These are phyloP conservation scores for Boletus subcaerulescens DNA, from an alignment of 768 basidiomycete species.

Conservation along the genomic window DNA sequence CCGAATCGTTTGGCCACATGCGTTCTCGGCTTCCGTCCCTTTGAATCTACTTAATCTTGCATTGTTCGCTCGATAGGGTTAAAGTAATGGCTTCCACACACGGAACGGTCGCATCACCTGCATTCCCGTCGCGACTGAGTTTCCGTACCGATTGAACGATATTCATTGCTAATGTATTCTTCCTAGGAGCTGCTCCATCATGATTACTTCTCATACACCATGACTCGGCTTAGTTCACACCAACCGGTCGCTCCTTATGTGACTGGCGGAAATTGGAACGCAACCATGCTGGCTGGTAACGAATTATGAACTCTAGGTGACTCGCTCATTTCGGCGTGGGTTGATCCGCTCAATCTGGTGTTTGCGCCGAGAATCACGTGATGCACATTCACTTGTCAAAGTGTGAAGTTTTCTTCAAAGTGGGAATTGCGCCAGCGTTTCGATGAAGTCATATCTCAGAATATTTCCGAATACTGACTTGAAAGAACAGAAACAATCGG, in stretches of 20 bases:
- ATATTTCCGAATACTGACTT: slow-evolving; percentile 4
- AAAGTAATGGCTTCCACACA: slow-evolving; percentile 14
- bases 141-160: slow-evolving; percentile 1
- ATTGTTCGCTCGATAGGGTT: slow-evolving; percentile 24
- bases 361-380: slow-evolving; percentile 3
- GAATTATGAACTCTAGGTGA: background rate
- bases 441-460: slow-evolving; percentile 1
- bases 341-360: background rate
- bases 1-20: background rate
- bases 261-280: background rate
- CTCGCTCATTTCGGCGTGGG: background rate
- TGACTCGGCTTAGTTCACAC: slow-evolving; percentile 7
- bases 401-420: too few species aligned
- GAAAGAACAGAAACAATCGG: slow-evolving; percentile 4
- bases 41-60: slow-evolving; percentile 19
- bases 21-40: slow-evolving; percentile 2
- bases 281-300: background rate
- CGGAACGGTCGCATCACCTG: slow-evolving; percentile 6
- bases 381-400: background rate
- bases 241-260: slow-evolving; percentile 5
- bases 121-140: slow-evolving; percentile 13
- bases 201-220: background rate
- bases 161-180: slow-evolving; percentile 7
- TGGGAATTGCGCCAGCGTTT: background rate
- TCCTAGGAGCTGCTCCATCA: background rate